Evolutionary conservation across 148 eudicot genomes (phyloP), one percentile per base, ranked within the genome.

Genomic region (Chenopodium suecicum): DNA sequence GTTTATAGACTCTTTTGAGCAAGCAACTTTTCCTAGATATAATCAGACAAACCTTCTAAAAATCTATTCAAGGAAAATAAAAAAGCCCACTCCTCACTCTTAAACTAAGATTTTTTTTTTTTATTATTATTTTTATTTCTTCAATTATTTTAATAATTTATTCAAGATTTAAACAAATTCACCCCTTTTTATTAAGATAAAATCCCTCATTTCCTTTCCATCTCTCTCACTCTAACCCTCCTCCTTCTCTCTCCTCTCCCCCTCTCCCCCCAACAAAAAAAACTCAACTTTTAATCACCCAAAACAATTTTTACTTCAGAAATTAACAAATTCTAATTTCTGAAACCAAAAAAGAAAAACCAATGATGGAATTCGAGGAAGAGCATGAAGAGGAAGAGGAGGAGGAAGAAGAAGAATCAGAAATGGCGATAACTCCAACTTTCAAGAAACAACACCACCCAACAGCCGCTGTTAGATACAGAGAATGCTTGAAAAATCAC

Each of bases 401-500:
- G 60, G 86, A 83, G 41, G 89, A 86, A 31, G 88, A 88, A 11
- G 71, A 73, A 3, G 82, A 85, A 4, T 75, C 76, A 16, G 82
- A 82, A 79, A 85, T 82, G 73, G 58, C 72, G 4, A 70, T 34
- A 17, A 58, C 68, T 23, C 69, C 84, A 41, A 29, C 75, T 70
- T 63, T 37, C 74, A 27, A 75, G 62, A 5, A 48, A 19, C 70
- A 46, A 4, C 32, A 72, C 14, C 78, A 76, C 20, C 13, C 63
- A 2, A n/a, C 17, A 4, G 25, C 78, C 1, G 16, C 79, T 0
- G 78, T 85, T 3, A 75, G 92, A 47, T 95, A 92, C 86, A 54
- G 88, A 2, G 98, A 95, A 86, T 95, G 98, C 67, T 72, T 90
- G 4, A 95, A 92, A 78, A 95, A 95, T 81, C 98, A 95, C 87